These are phyloP conservation scores for Selaginella tamariscina DNA, from an alignment of 75 land plant genomes.

Conservation along the genomic window DNA sequence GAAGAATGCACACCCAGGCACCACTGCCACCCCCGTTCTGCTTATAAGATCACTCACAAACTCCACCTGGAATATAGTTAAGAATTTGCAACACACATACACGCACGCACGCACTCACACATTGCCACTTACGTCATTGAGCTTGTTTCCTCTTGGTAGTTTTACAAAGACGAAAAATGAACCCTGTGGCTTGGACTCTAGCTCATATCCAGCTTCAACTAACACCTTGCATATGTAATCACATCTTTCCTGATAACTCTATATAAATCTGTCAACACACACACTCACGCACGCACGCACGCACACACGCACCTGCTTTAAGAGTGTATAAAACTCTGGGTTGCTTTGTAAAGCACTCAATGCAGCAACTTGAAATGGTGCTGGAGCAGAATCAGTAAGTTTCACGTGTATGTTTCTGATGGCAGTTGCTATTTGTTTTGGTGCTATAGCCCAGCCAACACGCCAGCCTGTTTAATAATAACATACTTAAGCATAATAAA, in stretches of 20 bases:
- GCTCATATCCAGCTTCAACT: constrained; percentile 39
- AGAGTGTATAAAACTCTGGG: constrained; percentile 32
- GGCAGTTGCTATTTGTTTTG: constrained; percentile 50
- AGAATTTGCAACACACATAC: too few relatives aligned
- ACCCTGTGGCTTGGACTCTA: constrained; percentile 66
- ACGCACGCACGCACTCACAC: background rate
- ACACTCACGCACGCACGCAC: background rate
- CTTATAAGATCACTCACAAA: constrained; percentile 55
- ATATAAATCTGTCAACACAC: constrained; percentile 13
- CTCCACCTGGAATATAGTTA: constrained; percentile 42
- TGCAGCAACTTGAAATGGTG: constrained; percentile 94
- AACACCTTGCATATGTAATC: constrained; percentile 44
- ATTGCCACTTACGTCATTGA: constrained; percentile 49
- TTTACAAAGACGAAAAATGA: constrained; percentile 79
- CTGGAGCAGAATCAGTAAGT: constrained; percentile 85
- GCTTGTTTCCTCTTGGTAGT: constrained; percentile 43
- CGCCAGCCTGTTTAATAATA: too few relatives aligned
- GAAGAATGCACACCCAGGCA: constrained; percentile 84
- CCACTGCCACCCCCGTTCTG: constrained; percentile 75
- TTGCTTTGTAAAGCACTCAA: constrained; percentile 54
- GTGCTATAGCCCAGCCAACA: constrained; percentile 95
- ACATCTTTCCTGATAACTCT: constrained; percentile 62
- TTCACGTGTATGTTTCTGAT: constrained; percentile 76
- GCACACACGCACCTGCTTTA: constrained; percentile 38
- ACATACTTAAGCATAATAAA: background rate